Base-by-base conservation (phyloP, 106 monocot genomes). In the Xerophyta viscosa region DNA sequence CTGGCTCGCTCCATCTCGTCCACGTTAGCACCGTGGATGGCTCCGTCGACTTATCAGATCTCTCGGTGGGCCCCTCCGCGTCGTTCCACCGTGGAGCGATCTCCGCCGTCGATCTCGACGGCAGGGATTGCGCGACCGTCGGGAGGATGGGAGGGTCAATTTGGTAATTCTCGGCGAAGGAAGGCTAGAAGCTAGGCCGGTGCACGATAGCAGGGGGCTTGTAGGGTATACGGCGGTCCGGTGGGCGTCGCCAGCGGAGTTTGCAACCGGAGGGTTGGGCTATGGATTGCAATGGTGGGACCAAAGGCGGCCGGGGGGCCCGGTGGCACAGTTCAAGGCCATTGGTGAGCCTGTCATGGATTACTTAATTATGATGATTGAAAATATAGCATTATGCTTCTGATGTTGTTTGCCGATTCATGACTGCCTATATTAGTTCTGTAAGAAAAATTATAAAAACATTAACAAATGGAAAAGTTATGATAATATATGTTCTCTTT, bases 221-320 rank as follows among this genome's bases (percentile, higher is more conserved):
- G 74, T 67, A 1, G 74, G 75, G 56, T 98, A 85, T 41, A 79
- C 76, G 8, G 81, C 96, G 0, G 89, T 61, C 7, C 72, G 66
- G 63, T 98, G 89, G 89, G 89, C 62, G 2, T 85, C 89, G 17
- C 70, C 61, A 20, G 67, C 56, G 41, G 96, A 98, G 76, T 98
- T 89, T 42, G 85, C 76, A 0, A 98, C 85, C 0, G 88, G 89
- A 0, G 89, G 89, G 17, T 45, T 82, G 24, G 96, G 89, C 17
- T 85, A 81, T 20, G 96, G 85, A 0, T 10, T 98, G 23, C 85
- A 86, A 53, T 81, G 85, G 73, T 89, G 85, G 96, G 96, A 98
- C 28, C 69, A 58, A 67, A 78, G 96, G 74, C 72, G 66, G 37
- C 66, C 85, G 14, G 82, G 61, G 1, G 89, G 77, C 10, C 4